Evolutionary conservation across 2,329 filamentous ascomycete species (phyloP).

Genomic region (Metarhizium rileyi): DNA sequence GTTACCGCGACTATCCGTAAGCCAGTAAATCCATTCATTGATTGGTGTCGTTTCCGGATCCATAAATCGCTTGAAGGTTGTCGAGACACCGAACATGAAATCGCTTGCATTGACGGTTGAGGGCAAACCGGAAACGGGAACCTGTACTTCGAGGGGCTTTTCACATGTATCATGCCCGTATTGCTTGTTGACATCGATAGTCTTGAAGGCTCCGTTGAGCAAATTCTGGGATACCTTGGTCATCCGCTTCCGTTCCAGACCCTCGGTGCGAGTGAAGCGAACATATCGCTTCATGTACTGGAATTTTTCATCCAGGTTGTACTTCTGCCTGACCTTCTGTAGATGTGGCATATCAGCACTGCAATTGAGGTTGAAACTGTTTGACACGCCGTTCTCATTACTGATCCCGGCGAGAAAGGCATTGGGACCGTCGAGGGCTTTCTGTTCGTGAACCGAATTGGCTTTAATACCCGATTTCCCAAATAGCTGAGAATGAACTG

Average conservation of each 20-base stretch:
- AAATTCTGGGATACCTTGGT: conserved; percentile 40
- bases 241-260: conserved; percentile 39
- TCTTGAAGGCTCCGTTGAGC: conserved; percentile 37
- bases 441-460: conserved; percentile 18
- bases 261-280: conserved; percentile 36
- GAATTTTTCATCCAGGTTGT: conserved; percentile 38
- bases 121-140: conserved; percentile 40
- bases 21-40: conserved; percentile 51
- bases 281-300: conserved; percentile 49
- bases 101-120: conserved; percentile 42
- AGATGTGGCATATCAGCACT: conserved; percentile 38
- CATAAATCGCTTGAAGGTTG: conserved; percentile 45
- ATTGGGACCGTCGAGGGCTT: conserved; percentile 17
- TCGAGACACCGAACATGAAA: conserved; percentile 51
- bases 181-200: conserved; percentile 35
- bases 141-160: conserved; percentile 39
- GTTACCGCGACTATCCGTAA: conserved; percentile 44
- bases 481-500: conserved; percentile 31
- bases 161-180: conserved; percentile 33
- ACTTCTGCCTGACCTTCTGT: conserved; percentile 33
- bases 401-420: conserved; percentile 11
- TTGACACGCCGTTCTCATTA: conserved; percentile 9
- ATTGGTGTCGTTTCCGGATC: conserved; percentile 41
- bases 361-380: conserved; percentile 35
- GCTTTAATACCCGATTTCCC: conserved; percentile 21